These are phyloP conservation scores for Quercus tomentella DNA, from an alignment of 331 rosid species.

Conservation along the genomic window DNA sequence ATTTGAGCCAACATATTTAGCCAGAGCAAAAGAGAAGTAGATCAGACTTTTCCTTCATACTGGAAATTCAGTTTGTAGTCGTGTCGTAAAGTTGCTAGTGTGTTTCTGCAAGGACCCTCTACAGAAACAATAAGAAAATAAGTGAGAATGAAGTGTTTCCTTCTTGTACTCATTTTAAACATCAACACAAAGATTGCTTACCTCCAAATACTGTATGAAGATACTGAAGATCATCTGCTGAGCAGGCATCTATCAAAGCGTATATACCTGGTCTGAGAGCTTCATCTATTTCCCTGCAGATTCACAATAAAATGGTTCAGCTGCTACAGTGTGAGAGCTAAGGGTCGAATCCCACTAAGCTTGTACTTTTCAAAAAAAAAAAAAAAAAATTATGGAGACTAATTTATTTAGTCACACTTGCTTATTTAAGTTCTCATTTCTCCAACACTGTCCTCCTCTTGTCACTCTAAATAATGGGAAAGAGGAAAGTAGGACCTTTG, in stretches of 20 bases:
- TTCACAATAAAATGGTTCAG: conserved; percentile 18
- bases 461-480: conserved; percentile 3
- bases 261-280: conserved; percentile 82
- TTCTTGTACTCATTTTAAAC: not conserved
- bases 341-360: not conserved
- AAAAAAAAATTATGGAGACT: not conserved
- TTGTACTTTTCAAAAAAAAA: not conserved
- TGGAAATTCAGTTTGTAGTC: conserved; percentile 72
- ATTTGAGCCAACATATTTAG: not conserved
- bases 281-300: conserved; percentile 81
- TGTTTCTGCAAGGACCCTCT: conserved; percentile 99
- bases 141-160: conserved; percentile 3
- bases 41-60: conserved; percentile 79
- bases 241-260: conserved; percentile 74
- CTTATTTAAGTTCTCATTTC: conserved; percentile 9
- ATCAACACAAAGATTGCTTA: conserved; percentile 30
- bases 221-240: conserved; percentile 83
- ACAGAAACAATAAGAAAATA: conserved; percentile 26
- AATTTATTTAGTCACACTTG: not conserved
- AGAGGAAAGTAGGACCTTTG: not conserved
- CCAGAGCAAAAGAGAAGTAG: conserved; percentile 5
- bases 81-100: conserved; percentile 57
- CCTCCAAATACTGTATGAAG: conserved; percentile 93
- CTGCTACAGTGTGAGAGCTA: conserved; percentile 12
- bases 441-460: not conserved